Base-by-base conservation (phyloP, 805 yeast genomes). In the Candida sonorensis region DNA sequence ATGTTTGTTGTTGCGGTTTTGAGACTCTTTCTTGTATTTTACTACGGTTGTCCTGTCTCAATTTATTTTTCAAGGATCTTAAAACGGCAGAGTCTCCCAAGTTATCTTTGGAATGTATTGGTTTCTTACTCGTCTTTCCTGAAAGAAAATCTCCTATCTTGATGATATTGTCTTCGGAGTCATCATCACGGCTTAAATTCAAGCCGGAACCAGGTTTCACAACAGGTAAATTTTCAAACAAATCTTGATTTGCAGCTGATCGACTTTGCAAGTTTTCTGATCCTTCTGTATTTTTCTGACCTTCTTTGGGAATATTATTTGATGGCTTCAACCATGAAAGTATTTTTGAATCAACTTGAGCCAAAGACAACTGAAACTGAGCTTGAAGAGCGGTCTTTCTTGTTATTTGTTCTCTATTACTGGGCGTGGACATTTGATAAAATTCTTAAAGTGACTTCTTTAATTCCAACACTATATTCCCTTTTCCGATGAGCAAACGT, bases 321-420 rank as follows among this genome's bases (percentile, higher is more conserved):
- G n/a, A n/a, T n/a, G n/a, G n/a, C n/a, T n/a, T n/a, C n/a, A 66
- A 47, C 76, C 75, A 69, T 15, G 62, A 57, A 21, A 53, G 30
- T 1, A 64, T 64, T 23, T 49, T 54, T 7, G 47, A 38, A 35
- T 60, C 63, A 12, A 59, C 61, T 19, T 55, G 55, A 4, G 61
- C 41, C 5, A 72, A 48, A 5, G 69, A 64, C 5, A 66, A 52
- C 44, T 67, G 72, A 40, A 72, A 64, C 33, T 56, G 55, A 11
- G 70, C 60, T 37, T 67, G 76, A 4, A 72, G 52, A 18, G 61
- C 62, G 36, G 70, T 68, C 40, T 70, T 70, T 26, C 56, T 48
- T 39, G 66, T 61, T 24, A 69, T 68, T 29, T 69, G 72, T 24
- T 63, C 52, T 23, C 72, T 27, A 17, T 45, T 48, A 18, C 19